phyloP scores from a whole-genome alignment of 208 protist species.

The Trichomonas vaginalis region DNA sequence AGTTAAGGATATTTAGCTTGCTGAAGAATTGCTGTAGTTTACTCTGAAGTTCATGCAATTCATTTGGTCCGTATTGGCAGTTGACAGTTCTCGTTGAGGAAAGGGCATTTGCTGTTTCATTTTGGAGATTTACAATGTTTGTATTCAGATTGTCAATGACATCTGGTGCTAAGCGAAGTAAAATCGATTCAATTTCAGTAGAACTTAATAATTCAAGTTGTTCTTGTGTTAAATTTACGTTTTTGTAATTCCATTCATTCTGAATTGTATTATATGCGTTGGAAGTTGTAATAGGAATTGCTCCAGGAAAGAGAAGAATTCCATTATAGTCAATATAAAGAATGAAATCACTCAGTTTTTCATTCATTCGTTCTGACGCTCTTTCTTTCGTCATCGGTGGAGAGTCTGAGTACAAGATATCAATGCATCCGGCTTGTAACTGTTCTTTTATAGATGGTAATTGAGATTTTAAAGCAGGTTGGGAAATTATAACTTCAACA shows the following conservation, averaged over 20 bases:
- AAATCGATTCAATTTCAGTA: not conserved
- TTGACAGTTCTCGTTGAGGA: not conserved
- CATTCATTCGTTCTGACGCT: not conserved
- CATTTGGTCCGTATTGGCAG: not conserved
- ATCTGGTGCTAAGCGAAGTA: not conserved
- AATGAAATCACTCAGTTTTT: not conserved
- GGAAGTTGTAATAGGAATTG: not conserved
- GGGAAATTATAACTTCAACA: not conserved
- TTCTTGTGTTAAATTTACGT: not conserved
- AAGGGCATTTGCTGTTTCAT: not conserved
- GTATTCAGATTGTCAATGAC: not conserved
- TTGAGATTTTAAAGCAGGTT: not conserved
- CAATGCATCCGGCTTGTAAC: not conserved
- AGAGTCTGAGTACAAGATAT: not conserved
- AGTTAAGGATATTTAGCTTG: not conserved
- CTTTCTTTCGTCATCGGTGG: not conserved
- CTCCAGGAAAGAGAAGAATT: not conserved
- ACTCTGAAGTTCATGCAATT: not conserved
- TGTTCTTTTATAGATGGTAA: not conserved
- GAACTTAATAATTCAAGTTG: not conserved
- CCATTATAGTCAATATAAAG: not conserved
- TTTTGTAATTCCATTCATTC: not conserved
- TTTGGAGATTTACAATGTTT: not conserved
- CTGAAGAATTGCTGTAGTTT: not conserved
- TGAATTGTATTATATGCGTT: not conserved